These are phyloP conservation scores for Leccinum griseonigrum DNA, from an alignment of 1,284 basidiomycete genomes.

Conservation along the genomic window DNA sequence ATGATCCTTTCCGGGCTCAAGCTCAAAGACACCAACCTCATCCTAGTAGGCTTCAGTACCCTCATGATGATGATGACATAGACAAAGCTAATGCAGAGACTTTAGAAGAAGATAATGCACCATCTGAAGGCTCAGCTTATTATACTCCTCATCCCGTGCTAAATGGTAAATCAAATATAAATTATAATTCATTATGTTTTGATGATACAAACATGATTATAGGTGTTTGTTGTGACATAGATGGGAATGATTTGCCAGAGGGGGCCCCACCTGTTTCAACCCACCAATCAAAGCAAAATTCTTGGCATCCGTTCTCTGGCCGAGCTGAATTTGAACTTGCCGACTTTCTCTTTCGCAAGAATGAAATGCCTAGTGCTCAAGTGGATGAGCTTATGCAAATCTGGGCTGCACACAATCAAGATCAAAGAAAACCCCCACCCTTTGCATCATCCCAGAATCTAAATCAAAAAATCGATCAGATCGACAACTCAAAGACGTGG, in stretches of 20 bases:
- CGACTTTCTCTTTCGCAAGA: neutral
- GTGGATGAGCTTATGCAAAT: neutral
- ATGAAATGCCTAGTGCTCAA: neutral
- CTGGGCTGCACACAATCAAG: neutral
- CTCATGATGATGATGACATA: neutral
- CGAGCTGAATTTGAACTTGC: neutral
- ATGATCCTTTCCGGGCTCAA: neutral
- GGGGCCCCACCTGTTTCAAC: neutral
- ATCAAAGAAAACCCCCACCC: neutral
- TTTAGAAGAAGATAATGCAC: neutral
- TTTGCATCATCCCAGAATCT: neutral
- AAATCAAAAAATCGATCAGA: neutral
- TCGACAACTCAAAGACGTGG: neutral
- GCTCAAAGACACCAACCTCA: neutral
- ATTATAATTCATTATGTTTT: neutral
- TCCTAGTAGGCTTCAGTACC: too few species aligned
- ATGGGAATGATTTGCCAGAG: neutral
- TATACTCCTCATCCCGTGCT: neutral
- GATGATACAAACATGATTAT: neutral
- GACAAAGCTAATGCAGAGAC: too few species aligned
- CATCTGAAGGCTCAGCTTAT: neutral
- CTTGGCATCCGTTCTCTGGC: neutral
- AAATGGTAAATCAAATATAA: neutral
- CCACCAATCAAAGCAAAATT: neutral
- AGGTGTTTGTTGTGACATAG: neutral